Evolutionary conservation across 768 basidiomycete genomes (phyloP).

Genomic region (Clitopilus hobsonii): DNA sequence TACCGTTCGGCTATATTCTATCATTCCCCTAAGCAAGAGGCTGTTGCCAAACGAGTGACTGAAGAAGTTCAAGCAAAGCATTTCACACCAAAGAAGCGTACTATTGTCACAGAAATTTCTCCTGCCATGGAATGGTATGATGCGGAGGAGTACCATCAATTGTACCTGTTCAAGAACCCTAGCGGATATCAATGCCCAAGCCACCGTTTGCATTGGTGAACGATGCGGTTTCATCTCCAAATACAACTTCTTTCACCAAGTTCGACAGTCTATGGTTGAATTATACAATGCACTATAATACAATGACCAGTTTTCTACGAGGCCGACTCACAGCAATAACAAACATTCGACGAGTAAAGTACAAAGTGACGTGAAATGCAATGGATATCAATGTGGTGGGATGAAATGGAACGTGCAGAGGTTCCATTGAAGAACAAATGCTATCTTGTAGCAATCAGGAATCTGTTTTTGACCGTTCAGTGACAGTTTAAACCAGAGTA

Average conservation of each 20-base stretch:
- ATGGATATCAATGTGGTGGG: too few relatives aligned
- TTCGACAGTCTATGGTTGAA: neutral
- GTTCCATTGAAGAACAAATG: too few relatives aligned
- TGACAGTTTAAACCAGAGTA: too few relatives aligned
- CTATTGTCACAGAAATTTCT: constrained; percentile 75
- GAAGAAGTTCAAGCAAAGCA: constrained; percentile 81
- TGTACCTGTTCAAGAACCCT: constrained; percentile 82
- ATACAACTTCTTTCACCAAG: neutral
- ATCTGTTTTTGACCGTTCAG: too few relatives aligned
- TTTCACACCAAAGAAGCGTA: constrained; percentile 65
- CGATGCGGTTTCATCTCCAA: neutral
- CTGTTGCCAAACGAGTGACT: constrained; percentile 72
- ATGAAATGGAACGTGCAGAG: too few relatives aligned
- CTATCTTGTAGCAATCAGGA: too few relatives aligned
- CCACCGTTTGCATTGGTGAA: constrained; percentile 77
- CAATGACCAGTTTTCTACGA: neutral
- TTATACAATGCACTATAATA: neutral
- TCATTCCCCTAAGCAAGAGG: constrained; percentile 64
- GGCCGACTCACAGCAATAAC: too few relatives aligned
- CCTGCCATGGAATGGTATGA: constrained; percentile 75
- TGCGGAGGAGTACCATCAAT: constrained; percentile 81
- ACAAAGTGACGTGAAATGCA: too few relatives aligned
- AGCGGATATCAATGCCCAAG: constrained; percentile 89
- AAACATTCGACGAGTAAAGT: too few relatives aligned
- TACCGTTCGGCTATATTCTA: constrained; percentile 94